Base-by-base conservation (phyloP, 768 basidiomycete genomes). In the Termitomyces sp. region DNA sequence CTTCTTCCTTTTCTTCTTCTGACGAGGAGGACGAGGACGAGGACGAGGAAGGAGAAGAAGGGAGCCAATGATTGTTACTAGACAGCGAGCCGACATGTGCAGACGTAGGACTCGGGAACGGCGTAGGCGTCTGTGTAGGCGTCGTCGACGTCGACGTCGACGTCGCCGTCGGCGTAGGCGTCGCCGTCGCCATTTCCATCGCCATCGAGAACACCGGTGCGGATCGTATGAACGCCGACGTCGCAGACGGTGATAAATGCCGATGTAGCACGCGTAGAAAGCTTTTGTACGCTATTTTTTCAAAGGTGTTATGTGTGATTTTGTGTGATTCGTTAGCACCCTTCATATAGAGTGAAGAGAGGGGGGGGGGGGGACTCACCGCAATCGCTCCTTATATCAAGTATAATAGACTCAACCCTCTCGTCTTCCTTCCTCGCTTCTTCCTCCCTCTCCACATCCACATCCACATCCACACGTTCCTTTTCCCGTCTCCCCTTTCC, bases 251-350 rank as follows among this genome's bases (percentile, higher is more conserved):
- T 0, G 69, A 64, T 15, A 72, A 67, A 20, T 79, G 75, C 3
- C 82, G 76, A 61, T 85, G 83, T 16, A 83, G 74, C 37, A 84
- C 75, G 20, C 81, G 81, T 3, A 82, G 72, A n/a, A 84, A 73
- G 41, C 75, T 81, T 44, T 72, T 70, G 66, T 75, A 80, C 4
- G 81, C 81, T 85, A 61, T 12, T n/a, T n/a, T n/a, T n/a, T n/a
- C n/a, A n/a, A n/a, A 48, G 1, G 33, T 11, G 33, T 33, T 11
- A 6, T 33, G 33, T 11, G 33, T 33, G n/a, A n/a, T n/a, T n/a
- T n/a, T n/a, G n/a, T n/a, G n/a, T n/a, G n/a, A n/a, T n/a, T n/a
- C n/a, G n/a, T n/a, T n/a, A n/a, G n/a, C n/a, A n/a, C n/a, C n/a
- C n/a, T n/a, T n/a, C n/a, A n/a, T n/a, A n/a, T n/a, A n/a, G n/a